phyloP scores from a whole-genome alignment of 176 grass and related monocot species.

The Bromus sterilis region DNA sequence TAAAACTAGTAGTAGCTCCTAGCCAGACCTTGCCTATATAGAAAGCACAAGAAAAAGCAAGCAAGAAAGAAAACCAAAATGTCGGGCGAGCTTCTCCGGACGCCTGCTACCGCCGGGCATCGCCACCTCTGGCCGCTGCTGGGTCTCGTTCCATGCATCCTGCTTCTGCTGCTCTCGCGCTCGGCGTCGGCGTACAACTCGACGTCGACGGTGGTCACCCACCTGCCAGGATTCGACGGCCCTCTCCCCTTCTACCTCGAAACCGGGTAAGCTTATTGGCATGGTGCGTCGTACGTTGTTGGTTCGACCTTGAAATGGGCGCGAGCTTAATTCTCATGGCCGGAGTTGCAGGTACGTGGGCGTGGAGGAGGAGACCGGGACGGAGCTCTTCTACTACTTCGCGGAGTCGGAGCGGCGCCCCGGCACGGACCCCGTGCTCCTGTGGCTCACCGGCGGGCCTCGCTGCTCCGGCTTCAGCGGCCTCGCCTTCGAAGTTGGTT shows the following conservation, averaged over 20 bases:
- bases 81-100: not conserved
- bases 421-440: slow-evolving; percentile 16
- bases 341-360: slow-evolving; percentile 28
- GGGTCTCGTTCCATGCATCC: not conserved
- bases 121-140: not conserved
- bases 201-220: slow-evolving; percentile 12
- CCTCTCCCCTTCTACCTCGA: slow-evolving; percentile 14
- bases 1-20: too few relatives aligned
- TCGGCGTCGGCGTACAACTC: not conserved
- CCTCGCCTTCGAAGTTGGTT: not conserved
- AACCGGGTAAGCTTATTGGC: not conserved
- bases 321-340: not conserved
- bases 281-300: not conserved
- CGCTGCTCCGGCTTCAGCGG: not conserved
- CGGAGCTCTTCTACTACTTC: slow-evolving; percentile 73
- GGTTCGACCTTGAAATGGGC: not conserved
- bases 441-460: slow-evolving; percentile 43
- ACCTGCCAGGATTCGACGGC: slow-evolving; percentile 15
- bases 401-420: slow-evolving; percentile 46
- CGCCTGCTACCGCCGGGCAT: too few relatives aligned
- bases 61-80: not conserved
- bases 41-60: too few relatives aligned
- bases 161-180: not conserved
- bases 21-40: too few relatives aligned
- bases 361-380: slow-evolving; percentile 39